Conservation (phyloP, 768 basidiomycete genomes). For the Kwoniella sp. region DNA sequence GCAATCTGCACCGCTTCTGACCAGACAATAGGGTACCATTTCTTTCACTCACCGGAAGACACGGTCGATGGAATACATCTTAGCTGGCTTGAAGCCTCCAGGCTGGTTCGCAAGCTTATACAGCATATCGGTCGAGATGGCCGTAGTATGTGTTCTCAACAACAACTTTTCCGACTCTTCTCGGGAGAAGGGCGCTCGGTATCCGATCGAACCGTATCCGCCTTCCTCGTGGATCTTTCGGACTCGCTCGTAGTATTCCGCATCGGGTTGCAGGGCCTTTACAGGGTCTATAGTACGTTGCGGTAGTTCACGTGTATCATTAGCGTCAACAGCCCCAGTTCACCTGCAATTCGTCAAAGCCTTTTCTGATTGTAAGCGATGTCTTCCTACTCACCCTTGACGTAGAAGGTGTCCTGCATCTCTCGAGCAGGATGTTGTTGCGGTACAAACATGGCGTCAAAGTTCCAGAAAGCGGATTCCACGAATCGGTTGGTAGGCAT, state of each 20-base stretch:
- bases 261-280: conserved; percentile 71
- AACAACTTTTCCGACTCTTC: conserved; percentile 90
- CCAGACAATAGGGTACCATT: too few species aligned
- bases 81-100: conserved; percentile 81
- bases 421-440: conserved; percentile 99
- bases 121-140: conserved; percentile 89
- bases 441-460: conserved; percentile 96
- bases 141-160: conserved; percentile 94
- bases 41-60: conserved; percentile 70
- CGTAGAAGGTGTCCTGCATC: conserved; percentile 96
- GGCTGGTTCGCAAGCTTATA: conserved; percentile 84
- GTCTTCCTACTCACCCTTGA: conserved; percentile 69
- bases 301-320: too few species aligned
- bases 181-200: conserved; percentile 92
- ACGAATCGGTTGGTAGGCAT: conserved; percentile 97
- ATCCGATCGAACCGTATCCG: conserved; percentile 92
- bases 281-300: too few species aligned
- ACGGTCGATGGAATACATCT: conserved; percentile 94
- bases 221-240: conserved; percentile 74
- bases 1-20: too few species aligned
- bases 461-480: conserved; percentile 99
- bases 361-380: too few species aligned
- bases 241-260: conserved; percentile 83
- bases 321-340: too few species aligned
- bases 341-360: too few species aligned